phyloP scores from a whole-genome alignment of 1,284 basidiomycete species.

The Trichosporon sp. region DNA sequence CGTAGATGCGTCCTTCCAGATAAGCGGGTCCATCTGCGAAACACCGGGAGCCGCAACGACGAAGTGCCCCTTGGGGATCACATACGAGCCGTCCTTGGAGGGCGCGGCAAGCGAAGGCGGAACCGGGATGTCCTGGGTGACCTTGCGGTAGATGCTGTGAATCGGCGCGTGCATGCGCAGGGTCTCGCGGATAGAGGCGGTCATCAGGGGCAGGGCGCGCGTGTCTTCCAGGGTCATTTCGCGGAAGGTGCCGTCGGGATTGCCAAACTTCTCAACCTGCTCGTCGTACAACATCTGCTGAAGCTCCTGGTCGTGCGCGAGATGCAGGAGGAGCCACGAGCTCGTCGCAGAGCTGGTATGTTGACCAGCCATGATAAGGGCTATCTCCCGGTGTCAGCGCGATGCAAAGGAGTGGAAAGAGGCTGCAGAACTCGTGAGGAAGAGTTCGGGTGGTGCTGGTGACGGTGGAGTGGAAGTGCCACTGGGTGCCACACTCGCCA shows the following conservation, averaged over 20 bases:
- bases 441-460: not conserved
- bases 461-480: not conserved
- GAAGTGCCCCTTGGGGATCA: conserved; percentile 87
- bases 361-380: conserved; percentile 94
- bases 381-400: conserved; percentile 79
- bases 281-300: conserved; percentile 81
- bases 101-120: conserved; percentile 76
- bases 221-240: conserved; percentile 83
- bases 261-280: conserved; percentile 77
- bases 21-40: conserved; percentile 75
- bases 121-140: conserved; percentile 76
- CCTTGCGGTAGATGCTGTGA: conserved; percentile 73
- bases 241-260: conserved; percentile 72
- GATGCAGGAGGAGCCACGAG: conserved; percentile 86
- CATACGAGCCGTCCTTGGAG: conserved; percentile 63
- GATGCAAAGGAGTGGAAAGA: not conserved
- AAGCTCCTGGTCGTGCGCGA: conserved; percentile 74
- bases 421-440: not conserved
- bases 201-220: conserved; percentile 74
- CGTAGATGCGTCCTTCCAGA: conserved; percentile 69
- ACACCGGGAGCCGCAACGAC: conserved; percentile 87
- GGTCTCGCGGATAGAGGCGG: conserved; percentile 87
- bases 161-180: conserved; percentile 89
- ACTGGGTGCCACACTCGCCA: not conserved
- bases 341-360: conserved; percentile 92